Conservation (phyloP, 345 rosid genomes). For the Aquilaria yunnanensis region DNA sequence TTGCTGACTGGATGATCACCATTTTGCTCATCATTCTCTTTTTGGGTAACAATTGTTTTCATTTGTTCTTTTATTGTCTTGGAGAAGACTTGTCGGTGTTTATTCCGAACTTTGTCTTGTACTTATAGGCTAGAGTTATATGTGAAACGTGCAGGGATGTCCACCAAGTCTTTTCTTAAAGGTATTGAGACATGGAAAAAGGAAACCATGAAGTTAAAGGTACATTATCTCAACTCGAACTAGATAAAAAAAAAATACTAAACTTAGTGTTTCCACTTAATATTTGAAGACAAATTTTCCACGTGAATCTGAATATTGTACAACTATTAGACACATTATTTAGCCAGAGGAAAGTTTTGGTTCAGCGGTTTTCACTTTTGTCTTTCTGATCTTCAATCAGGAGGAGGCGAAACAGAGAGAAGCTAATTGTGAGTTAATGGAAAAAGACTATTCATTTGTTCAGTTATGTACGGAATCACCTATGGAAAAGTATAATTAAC, state of each 20-base stretch:
- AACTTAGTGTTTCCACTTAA: too few species aligned
- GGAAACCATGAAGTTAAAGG: slow-evolving; percentile 34
- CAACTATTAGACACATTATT: too few species aligned
- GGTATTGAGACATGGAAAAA: slow-evolving; percentile 52
- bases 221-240: background rate
- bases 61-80: background rate
- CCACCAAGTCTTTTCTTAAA: slow-evolving; percentile 40
- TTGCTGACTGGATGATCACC: slow-evolving; percentile 52
- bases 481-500: background rate
- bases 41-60: slow-evolving; percentile 19
- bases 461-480: background rate
- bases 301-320: too few species aligned
- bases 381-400: slow-evolving; percentile 14
- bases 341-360: too few species aligned
- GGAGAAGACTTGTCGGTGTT: background rate
- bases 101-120: background rate
- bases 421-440: slow-evolving; percentile 19
- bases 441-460: background rate
- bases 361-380: background rate
- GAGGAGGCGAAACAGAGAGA: slow-evolving; percentile 24
- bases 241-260: too few species aligned
- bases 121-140: background rate
- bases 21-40: slow-evolving; percentile 35
- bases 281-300: too few species aligned
- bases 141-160: slow-evolving; percentile 24